A percentile compares a stretch with the other conserved stretches of the same genome.
Conservation (phyloP, 2,329 filamentous ascomycete genomes). For the Plectosphaerella sp. region DNA sequence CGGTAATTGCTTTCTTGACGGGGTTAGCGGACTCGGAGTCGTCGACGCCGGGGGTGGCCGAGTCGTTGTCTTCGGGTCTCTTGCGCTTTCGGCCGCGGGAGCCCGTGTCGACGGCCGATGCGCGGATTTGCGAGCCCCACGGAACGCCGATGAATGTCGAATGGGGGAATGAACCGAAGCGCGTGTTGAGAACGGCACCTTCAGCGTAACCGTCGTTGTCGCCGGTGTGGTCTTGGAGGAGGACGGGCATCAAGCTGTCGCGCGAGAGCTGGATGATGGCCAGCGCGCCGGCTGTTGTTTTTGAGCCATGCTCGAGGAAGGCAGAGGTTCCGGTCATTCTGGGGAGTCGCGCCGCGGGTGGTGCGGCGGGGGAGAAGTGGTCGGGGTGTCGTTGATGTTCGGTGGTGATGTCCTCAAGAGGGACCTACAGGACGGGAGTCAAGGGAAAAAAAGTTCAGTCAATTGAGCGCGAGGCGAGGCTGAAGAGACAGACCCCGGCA, state of each 20-base stretch:
- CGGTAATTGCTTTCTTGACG: constrained; percentile 46
- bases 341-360: neutral
- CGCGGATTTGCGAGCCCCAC: constrained; percentile 90
- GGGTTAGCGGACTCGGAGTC: constrained; percentile 19
- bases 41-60: constrained; percentile 22
- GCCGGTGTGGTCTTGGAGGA: constrained; percentile 57
- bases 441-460: constrained; percentile 1
- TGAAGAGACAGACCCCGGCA: neutral
- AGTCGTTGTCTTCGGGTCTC: constrained; percentile 32
- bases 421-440: neutral
- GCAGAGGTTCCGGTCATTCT: constrained; percentile 56
- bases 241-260: constrained; percentile 76
- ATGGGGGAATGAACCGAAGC: constrained; percentile 88
- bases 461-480: neutral
- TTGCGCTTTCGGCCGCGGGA: constrained; percentile 74
- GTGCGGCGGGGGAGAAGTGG: neutral
- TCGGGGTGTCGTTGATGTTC: neutral
- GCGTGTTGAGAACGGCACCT: constrained; percentile 80
- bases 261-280: constrained; percentile 85
- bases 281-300: constrained; percentile 61
- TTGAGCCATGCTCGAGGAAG: constrained; percentile 68
- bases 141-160: constrained; percentile 71
- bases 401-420: neutral
- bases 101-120: constrained; percentile 85
- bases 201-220: constrained; percentile 66